These are phyloP conservation scores for Waitea zeae DNA, from an alignment of 1,284 basidiomycete genomes.

Conservation along the genomic window DNA sequence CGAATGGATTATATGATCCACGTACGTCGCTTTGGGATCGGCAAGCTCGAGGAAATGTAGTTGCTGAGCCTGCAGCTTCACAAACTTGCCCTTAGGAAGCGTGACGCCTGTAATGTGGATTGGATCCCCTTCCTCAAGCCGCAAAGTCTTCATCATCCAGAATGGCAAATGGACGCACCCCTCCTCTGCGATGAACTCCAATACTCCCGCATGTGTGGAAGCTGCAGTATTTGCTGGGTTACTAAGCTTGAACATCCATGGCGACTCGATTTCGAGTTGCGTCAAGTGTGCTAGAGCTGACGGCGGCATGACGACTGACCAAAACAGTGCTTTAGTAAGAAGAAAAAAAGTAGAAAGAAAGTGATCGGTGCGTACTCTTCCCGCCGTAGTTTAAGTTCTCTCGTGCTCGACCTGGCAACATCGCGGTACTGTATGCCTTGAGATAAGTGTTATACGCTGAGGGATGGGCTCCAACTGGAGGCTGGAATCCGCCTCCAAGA, in stretches of 20 bases:
- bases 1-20: slow-evolving; percentile 8
- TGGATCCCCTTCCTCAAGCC: slow-evolving; percentile 87
- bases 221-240: slow-evolving; percentile 79
- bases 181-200: slow-evolving; percentile 98
- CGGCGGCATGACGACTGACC: slow-evolving; percentile 98
- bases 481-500: slow-evolving; percentile 28
- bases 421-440: slow-evolving; percentile 74
- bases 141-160: slow-evolving; percentile 99
- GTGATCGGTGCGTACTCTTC: slow-evolving; percentile 60
- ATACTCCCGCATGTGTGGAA: slow-evolving; percentile 90
- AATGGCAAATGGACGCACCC: slow-evolving; percentile 91
- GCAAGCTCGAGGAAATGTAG: slow-evolving; percentile 90
- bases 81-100: slow-evolving; percentile 86
- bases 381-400: slow-evolving; percentile 89
- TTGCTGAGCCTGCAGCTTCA: slow-evolving; percentile 94
- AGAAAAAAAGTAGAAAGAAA: slow-evolving; percentile 4
- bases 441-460: slow-evolving; percentile 69
- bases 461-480: too few relatives aligned
- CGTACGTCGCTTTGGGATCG: slow-evolving; percentile 94
- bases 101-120: slow-evolving; percentile 83
- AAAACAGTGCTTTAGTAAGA: not conserved
- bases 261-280: slow-evolving; percentile 77
- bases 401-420: slow-evolving; percentile 69
- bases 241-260: slow-evolving; percentile 93
- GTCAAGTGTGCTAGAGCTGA: slow-evolving; percentile 86